Evolutionary conservation across 768 basidiomycete genomes (phyloP), one percentile per base, ranked within the genome.

Genomic region (Lentinula edodes): DNA sequence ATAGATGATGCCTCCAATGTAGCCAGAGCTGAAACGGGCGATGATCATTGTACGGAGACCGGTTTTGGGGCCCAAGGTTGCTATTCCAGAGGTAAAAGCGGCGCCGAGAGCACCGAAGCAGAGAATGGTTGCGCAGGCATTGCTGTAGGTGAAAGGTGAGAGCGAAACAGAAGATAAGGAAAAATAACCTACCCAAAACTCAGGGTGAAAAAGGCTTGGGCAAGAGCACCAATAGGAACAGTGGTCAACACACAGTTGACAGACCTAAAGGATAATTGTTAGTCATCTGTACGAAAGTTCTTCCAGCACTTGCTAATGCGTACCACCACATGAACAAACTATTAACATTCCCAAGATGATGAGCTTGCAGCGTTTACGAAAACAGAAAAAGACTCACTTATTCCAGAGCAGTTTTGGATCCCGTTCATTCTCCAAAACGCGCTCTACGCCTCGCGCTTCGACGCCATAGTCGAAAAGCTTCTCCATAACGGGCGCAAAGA

Each of bases 21-120:
- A 83, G 2, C 83, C 83, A 2, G 76, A 77, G 62, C 76, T 78
- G 62, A 75, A 83, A 2, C 82, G 74, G 3, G 76, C 70, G 54
- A 81, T 81, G 46, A 83, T 71, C 81, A 85, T 85, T 0, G 82
- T 83, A 6, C 83, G 74, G 23, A 85, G 69, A 10, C 83, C 83
- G 1, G 81, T 84, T 63, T 70, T 68, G 0, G 84, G 83, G 0
- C 83, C 84, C 8, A 85, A 71, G 6, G 76, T 82, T 16, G 83
- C 80, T 50, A 84, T 80, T 65, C 83, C 83, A 2, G 81, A 80
- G 0, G 79, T 76, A 7, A 72, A 70, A 5, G 74, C 61, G 4
- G 71, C 71, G 5, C 79, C 81, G 23, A 83, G 69, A 18, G 78
- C 76, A 36, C 74, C 73, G 61, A 84, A 84, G 66, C 75, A 75